phyloP scores from a whole-genome alignment of 2,329 filamentous ascomycete genomes.

The Colletotrichum sp. region DNA sequence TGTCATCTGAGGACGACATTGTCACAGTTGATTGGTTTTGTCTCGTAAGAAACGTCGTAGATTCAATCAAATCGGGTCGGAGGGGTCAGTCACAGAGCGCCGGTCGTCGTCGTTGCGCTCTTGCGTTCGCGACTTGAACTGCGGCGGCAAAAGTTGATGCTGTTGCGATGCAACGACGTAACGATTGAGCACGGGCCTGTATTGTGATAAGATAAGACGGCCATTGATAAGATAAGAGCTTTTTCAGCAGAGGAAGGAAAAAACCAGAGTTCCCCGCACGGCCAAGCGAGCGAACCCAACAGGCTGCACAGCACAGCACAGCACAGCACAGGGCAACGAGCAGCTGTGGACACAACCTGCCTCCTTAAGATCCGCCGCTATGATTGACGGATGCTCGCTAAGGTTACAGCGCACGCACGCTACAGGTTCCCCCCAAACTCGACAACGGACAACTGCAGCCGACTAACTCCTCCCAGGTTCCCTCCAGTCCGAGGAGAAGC shows the following conservation, averaged over 20 bases:
- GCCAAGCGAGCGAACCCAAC: background rate
- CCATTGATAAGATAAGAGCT: background rate
- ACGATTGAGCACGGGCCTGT: background rate
- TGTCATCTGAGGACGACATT: background rate
- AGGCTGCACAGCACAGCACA: background rate
- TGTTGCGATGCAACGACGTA: background rate
- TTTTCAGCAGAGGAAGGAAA: background rate
- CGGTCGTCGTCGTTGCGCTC: background rate
- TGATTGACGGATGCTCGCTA: background rate
- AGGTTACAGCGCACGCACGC: background rate
- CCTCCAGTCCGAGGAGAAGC: background rate
- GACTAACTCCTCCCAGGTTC: background rate
- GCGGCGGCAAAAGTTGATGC: background rate
- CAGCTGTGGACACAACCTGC: background rate
- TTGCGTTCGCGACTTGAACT: background rate
- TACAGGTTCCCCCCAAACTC: background rate
- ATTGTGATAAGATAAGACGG: background rate
- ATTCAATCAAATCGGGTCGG: background rate
- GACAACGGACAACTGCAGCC: background rate
- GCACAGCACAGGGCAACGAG: background rate
- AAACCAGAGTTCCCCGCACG: background rate
- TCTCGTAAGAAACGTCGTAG: background rate
- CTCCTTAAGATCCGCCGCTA: slow-evolving; percentile 9
- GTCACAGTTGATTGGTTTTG: background rate
- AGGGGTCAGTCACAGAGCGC: background rate